phyloP scores from a whole-genome alignment of 2,329 filamentous ascomycete species.

The Trichoderma gracile region DNA sequence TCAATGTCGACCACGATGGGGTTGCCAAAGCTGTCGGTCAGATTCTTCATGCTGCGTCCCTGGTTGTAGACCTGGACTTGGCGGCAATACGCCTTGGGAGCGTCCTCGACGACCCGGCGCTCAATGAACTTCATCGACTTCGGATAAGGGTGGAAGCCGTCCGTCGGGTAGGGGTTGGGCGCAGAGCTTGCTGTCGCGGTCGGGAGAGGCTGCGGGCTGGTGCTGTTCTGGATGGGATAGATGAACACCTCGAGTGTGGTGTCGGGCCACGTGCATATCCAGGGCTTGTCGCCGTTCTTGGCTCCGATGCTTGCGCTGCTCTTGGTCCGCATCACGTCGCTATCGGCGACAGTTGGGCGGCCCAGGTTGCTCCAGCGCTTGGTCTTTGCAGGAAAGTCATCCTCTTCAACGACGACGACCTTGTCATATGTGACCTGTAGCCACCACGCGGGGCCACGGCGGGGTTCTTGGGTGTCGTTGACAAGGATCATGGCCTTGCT shows the following conservation, averaged over 20 bases:
- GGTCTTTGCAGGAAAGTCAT: conserved; percentile 35
- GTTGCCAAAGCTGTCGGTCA: conserved; percentile 42
- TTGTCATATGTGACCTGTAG: conserved; percentile 56
- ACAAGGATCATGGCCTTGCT: conserved; percentile 50
- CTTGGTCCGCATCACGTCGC: conserved; percentile 34
- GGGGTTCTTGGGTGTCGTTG: conserved; percentile 51
- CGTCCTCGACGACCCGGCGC: conserved; percentile 43
- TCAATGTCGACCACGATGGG: conserved; percentile 46
- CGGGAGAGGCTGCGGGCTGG: conserved; percentile 37
- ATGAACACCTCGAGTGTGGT: conserved; percentile 59
- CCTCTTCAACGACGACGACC: conserved; percentile 54
- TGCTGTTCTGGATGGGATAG: conserved; percentile 53
- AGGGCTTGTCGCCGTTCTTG: conserved; percentile 53
- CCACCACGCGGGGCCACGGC: conserved; percentile 58
- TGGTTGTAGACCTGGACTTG: conserved; percentile 49
- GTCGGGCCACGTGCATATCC: conserved; percentile 60
- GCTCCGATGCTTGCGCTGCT: conserved; percentile 33
- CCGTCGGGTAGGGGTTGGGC: conserved; percentile 23
- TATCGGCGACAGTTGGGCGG: conserved; percentile 24
- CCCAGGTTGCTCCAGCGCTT: conserved; percentile 34
- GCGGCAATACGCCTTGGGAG: conserved; percentile 46
- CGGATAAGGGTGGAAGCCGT: conserved; percentile 46
- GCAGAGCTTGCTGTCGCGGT: conserved; percentile 25
- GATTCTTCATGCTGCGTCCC: conserved; percentile 40
- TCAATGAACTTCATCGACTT: conserved; percentile 58